Conservation (phyloP, 129 eudicot species). For the Dittrichia graveolens region DNA sequence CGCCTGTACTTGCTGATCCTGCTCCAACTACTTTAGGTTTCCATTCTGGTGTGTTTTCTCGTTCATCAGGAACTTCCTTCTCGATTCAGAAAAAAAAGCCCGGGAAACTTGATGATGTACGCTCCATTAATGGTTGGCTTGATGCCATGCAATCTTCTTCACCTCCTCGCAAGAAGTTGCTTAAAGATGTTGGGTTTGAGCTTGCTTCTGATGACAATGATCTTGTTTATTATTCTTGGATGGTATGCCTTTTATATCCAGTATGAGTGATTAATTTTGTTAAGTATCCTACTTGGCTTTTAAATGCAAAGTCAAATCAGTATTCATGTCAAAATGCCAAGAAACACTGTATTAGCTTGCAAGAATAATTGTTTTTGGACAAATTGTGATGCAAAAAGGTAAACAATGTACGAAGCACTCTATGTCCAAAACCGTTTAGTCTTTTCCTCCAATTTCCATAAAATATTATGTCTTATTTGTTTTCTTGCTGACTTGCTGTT, state of each 20-base stretch:
- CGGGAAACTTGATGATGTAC: conserved; percentile 65
- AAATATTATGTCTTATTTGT: too few species aligned
- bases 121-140: conserved; percentile 68
- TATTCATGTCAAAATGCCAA: not conserved
- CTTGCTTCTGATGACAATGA: conserved; percentile 60
- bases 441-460: not conserved
- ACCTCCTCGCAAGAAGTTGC: conserved; percentile 67
- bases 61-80: not conserved
- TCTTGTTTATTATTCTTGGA: conserved; percentile 59
- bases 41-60: conserved; percentile 47
- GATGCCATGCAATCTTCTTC: conserved; percentile 90
- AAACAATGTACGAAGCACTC: not conserved
- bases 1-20: conserved; percentile 74
- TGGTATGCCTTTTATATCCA: conserved; percentile 43
- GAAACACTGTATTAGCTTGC: not conserved
- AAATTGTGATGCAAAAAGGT: not conserved
- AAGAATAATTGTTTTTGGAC: not conserved
- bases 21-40: conserved; percentile 54
- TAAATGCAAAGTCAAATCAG: conserved; percentile 16
- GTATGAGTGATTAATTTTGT: not conserved
- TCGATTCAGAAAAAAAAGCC: conserved; percentile 57
- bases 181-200: conserved; percentile 51
- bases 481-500: not conserved
- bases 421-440: conserved; percentile 4
- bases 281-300: not conserved